Evolutionary conservation across 2,329 filamentous ascomycete genomes (phyloP).

Genomic region (Colletotrichum abscissum): DNA sequence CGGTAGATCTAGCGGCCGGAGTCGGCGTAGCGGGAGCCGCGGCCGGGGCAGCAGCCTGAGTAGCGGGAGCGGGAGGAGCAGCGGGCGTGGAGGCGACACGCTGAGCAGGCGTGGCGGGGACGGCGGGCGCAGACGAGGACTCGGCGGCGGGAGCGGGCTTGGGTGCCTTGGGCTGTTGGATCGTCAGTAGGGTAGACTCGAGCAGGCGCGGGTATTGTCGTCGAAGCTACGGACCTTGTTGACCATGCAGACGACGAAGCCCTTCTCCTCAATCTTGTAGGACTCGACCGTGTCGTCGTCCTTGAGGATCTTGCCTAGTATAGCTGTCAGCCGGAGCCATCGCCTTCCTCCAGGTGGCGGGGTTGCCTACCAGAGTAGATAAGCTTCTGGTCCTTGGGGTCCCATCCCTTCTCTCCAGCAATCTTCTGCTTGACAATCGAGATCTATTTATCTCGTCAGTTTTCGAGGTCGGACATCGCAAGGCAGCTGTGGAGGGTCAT

Average conservation of each 20-base stretch:
- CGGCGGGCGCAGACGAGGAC: constrained; percentile 67
- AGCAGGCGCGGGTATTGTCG: background rate
- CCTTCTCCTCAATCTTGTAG: constrained; percentile 99
- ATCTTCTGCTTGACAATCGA: constrained; percentile 94
- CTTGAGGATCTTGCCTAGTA: constrained; percentile 93
- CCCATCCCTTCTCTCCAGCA: constrained; percentile 92
- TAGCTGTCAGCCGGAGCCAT: constrained; percentile 8
- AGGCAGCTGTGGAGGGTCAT: constrained; percentile 33
- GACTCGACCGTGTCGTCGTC: constrained; percentile 97
- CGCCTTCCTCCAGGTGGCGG: constrained; percentile 21
- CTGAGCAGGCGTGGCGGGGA: constrained; percentile 72
- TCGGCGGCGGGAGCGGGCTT: constrained; percentile 72
- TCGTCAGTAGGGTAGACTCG: constrained; percentile 25
- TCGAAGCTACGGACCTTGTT: constrained; percentile 77
- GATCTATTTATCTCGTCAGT: constrained; percentile 67
- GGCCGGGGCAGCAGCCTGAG: constrained; percentile 56
- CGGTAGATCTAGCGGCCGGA: constrained; percentile 60
- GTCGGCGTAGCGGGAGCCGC: constrained; percentile 65
- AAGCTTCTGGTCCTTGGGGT: constrained; percentile 89
- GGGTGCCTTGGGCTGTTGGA: constrained; percentile 67
- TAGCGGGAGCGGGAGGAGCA: constrained; percentile 61
- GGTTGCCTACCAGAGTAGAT: constrained; percentile 89
- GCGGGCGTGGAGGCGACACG: constrained; percentile 62
- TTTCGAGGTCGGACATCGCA: constrained; percentile 36
- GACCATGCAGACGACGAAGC: constrained; percentile 98